Evolutionary conservation across 805 yeast genomes (phyloP), one percentile per base, ranked within the genome.

Genomic region (Huiozyma sinensis): DNA sequence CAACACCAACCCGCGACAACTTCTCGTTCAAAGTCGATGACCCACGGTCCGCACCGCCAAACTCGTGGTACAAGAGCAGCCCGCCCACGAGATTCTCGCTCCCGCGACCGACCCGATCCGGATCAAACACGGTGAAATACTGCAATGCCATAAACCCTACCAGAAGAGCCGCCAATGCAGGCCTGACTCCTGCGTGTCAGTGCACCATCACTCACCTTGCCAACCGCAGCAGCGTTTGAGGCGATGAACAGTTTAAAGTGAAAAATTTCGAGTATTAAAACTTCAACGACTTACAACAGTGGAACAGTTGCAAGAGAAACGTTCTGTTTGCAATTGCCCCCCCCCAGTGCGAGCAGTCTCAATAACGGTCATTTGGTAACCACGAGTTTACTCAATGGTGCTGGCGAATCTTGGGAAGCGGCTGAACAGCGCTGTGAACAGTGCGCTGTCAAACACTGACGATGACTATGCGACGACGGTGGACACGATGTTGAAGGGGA

Each of bases 401-500:
- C 71, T 83, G 52, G 87, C 88, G 38, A 92, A 83, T 63, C 67
- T 83, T 47, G 92, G 94, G 31, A 71, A 80, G 56, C 75, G 86
- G 52, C 81, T 83, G 61, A 83, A 83, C 64, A 70, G 71, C 55
- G 94, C 92, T 13, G 81, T 83, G 42, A 69, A 79, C 38, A 76
- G 74, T 47, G 78, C 83, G 38, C 68, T 84, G 33, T 67, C 85
- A 6, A 66, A 63, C 41, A 74, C 70, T 12, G 71, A 76, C 35
- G 81, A 76, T 47, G 85, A 79, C 45, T 73, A 72, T 50, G 68
- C 65, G 33, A 62, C 69, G 29, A 81, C 81, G 10, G 73, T 83
- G 42, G 86, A 81, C 55, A 61, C 61, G 31, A 76, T 89, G 81
- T 68, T 92, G 54, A 90, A 90, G 61, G 95, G 84, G 55, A 81